Conservation (phyloP, 192 early-diverging fungal genomes). For the Backusella australiensis region DNA sequence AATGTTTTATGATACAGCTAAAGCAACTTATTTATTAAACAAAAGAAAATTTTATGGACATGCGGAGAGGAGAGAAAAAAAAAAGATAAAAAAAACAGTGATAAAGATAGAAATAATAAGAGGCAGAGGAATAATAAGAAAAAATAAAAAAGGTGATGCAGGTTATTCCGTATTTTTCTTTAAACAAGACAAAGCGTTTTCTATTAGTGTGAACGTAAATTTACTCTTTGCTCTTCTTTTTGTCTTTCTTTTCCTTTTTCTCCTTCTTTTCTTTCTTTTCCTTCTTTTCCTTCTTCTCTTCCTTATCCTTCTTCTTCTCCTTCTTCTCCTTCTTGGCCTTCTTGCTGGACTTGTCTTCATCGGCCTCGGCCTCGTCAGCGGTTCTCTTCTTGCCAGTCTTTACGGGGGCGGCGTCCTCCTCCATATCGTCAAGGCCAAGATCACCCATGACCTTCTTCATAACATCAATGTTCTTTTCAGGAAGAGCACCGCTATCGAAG, state of each 20-base stretch:
- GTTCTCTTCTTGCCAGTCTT: conserved; percentile 46
- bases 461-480: conserved; percentile 89
- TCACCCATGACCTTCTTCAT: conserved; percentile 83
- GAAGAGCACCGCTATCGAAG: conserved; percentile 87
- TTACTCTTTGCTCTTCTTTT: conserved; percentile 53
- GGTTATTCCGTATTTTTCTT: neutral
- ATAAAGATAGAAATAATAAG: conserved; percentile 13
- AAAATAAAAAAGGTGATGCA: conserved; percentile 16
- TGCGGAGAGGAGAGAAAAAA: conserved; percentile 2
- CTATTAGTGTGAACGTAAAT: conserved; percentile 13
- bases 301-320: conserved; percentile 30
- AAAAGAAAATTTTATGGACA: conserved; percentile 8
- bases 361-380: conserved; percentile 28
- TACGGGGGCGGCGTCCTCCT: conserved; percentile 19
- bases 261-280: conserved; percentile 59
- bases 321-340: conserved; percentile 60
- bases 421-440: conserved; percentile 47
- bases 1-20: neutral
- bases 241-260: conserved; percentile 58
- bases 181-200: neutral
- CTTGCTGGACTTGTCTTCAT: conserved; percentile 37
- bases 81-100: conserved; percentile 3
- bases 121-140: conserved; percentile 6
- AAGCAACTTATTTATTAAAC: conserved; percentile 7
- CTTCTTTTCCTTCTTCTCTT: conserved; percentile 53